Percentiles rank a stretch among this genome's conserved stretches.
Evolutionary conservation across 2,329 filamentous ascomycete genomes (phyloP).

Genomic region (Botrytis porri): DNA sequence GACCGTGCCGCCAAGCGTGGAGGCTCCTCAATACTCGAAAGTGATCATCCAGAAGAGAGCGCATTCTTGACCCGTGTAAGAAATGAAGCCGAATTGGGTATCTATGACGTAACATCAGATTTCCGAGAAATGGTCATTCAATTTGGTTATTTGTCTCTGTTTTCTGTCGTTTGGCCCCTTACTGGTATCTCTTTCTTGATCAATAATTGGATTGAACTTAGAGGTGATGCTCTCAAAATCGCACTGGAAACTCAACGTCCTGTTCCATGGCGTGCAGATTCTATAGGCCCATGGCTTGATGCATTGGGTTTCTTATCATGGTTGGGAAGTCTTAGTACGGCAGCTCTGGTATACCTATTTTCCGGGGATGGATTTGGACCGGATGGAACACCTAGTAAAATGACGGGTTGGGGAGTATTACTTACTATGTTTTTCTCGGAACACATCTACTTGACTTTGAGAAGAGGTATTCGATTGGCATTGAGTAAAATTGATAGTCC

Average conservation of each 20-base stretch:
- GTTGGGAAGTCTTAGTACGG: slow-evolving; percentile 84
- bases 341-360: slow-evolving; percentile 88
- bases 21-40: slow-evolving; percentile 40
- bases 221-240: slow-evolving; percentile 92
- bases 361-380: slow-evolving; percentile 64
- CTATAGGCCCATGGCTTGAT: slow-evolving; percentile 89
- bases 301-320: slow-evolving; percentile 87
- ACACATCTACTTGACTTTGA: slow-evolving; percentile 80
- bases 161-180: slow-evolving; percentile 93
- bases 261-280: slow-evolving; percentile 85
- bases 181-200: slow-evolving; percentile 83
- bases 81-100: slow-evolving; percentile 74
- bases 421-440: slow-evolving; percentile 82
- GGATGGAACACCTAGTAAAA: slow-evolving; percentile 63
- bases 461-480: slow-evolving; percentile 67
- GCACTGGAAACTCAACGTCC: slow-evolving; percentile 85
- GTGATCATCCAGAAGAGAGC: slow-evolving; percentile 73
- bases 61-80: slow-evolving; percentile 79
- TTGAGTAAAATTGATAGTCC: slow-evolving; percentile 81
- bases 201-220: slow-evolving; percentile 95
- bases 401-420: slow-evolving; percentile 77
- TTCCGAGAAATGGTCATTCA: slow-evolving; percentile 93
- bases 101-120: slow-evolving; percentile 87
- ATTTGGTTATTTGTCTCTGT: slow-evolving; percentile 80
- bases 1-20: slow-evolving; percentile 56